Conservation (phyloP, 805 yeast genomes). For the Blastobotrys robertii region DNA sequence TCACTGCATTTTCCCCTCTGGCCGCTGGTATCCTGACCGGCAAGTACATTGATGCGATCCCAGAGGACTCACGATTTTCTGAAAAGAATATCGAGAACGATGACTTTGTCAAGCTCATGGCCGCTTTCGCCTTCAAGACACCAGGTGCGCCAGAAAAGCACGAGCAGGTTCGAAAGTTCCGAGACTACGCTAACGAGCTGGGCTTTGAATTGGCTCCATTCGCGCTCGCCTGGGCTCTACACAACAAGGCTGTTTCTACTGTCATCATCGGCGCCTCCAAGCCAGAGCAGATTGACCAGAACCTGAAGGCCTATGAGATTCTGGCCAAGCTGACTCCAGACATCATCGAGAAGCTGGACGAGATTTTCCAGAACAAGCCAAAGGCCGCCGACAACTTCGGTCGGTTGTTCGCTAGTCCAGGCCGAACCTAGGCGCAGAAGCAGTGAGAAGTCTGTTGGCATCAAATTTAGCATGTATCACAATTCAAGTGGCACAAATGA, state of each 20-base stretch:
- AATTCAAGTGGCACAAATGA: too few relatives aligned
- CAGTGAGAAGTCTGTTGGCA: too few relatives aligned
- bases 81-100: conserved; percentile 3
- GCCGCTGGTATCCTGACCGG: conserved; percentile 28
- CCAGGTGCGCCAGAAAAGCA: conserved; percentile 19
- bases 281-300: conserved; percentile 23
- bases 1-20: conserved; percentile 26
- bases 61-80: conserved; percentile 10
- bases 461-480: too few relatives aligned
- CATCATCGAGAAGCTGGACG: conserved; percentile 21
- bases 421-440: too few relatives aligned
- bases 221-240: conserved; percentile 25
- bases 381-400: conserved; percentile 7
- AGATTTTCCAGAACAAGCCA: conserved; percentile 23
- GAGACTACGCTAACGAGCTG: conserved; percentile 20
- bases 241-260: conserved; percentile 25
- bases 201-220: conserved; percentile 22
- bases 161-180: conserved; percentile 18
- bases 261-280: conserved; percentile 24
- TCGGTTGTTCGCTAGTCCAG: conserved; percentile 1
- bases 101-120: conserved; percentile 8
- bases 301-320: conserved; percentile 24
- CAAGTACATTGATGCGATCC: conserved; percentile 18
- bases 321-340: conserved; percentile 21
- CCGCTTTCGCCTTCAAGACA: conserved; percentile 13